Conservation (phyloP, 2,329 filamentous ascomycete genomes). For the Tolypocladium album region DNA sequence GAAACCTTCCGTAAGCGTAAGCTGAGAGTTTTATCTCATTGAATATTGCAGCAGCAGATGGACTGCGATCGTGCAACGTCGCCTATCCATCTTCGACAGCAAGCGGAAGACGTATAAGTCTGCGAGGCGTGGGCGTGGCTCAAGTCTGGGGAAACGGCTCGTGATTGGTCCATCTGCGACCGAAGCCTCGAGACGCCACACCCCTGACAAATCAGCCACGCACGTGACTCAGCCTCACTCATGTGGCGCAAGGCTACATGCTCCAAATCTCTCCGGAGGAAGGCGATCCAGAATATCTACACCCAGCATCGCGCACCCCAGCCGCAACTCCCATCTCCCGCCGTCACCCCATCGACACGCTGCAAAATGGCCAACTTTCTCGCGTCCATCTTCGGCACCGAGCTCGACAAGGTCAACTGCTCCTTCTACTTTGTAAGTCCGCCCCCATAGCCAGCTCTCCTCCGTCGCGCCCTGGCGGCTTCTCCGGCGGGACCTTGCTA, state of each 20-base stretch:
- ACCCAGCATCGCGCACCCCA: slow-evolving; percentile 4
- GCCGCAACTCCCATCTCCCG: slow-evolving; percentile 1
- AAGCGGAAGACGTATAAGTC: neutral
- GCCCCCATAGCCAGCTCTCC: neutral
- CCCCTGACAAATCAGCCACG: slow-evolving; percentile 15
- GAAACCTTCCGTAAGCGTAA: too few species aligned
- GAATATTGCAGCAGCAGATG: neutral
- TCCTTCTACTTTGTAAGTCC: slow-evolving; percentile 67
- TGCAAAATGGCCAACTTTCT: slow-evolving; percentile 86
- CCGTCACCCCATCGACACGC: neutral
- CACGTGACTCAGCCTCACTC: slow-evolving; percentile 16
- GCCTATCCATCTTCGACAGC: neutral
- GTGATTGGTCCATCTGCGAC: neutral
- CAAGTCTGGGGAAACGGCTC: neutral
- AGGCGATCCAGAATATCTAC: neutral
- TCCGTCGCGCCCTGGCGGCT: neutral
- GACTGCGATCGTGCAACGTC: neutral
- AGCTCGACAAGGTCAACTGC: slow-evolving; percentile 99
- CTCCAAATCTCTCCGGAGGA: neutral
- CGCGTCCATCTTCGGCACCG: slow-evolving; percentile 97
- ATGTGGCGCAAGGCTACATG: slow-evolving; percentile 1
- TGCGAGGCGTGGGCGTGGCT: neutral
- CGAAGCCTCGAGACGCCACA: slow-evolving; percentile 3
- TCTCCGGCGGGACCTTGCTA: neutral
- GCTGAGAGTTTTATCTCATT: neutral